phyloP scores from a whole-genome alignment of 345 rosid genomes.

The Euphorbia lathyris region DNA sequence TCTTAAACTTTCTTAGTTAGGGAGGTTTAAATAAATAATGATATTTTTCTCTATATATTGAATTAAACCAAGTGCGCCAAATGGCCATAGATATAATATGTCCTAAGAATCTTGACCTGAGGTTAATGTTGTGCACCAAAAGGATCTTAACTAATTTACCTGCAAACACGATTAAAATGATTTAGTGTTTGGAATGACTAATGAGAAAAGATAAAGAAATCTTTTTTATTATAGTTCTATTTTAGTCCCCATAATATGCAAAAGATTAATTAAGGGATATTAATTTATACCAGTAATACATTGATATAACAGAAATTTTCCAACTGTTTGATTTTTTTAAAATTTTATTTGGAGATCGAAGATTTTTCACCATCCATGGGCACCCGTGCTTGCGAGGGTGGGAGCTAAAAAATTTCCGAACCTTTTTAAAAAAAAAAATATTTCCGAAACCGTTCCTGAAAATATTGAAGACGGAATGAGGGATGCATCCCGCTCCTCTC shows the following conservation, averaged over 20 bases:
- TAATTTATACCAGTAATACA: no score
- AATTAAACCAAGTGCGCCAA: slow-evolving; percentile 43
- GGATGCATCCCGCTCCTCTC: no score
- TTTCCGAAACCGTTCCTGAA: no score
- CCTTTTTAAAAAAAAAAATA: no score
- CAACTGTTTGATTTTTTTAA: no score
- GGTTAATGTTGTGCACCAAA: slow-evolving; percentile 52
- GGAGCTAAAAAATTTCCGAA: no score
- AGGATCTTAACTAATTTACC: slow-evolving; percentile 29
- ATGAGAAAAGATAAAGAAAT: background rate
- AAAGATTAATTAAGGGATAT: background rate
- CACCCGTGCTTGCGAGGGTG: no score
- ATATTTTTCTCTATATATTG: slow-evolving; percentile 33
- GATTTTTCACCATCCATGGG: no score
- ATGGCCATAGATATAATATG: slow-evolving; percentile 56
- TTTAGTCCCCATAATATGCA: background rate
- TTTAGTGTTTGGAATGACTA: background rate
- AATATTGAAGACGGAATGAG: no score
- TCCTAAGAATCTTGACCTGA: slow-evolving; percentile 61
- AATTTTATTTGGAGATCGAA: no score
- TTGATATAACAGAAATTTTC: no score
- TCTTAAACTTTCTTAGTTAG: background rate
- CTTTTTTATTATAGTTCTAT: background rate
- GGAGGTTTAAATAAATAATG: slow-evolving; percentile 2
- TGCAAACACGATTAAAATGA: background rate